A percentile compares a stretch with the other conserved stretches of the same genome.
phyloP scores from a whole-genome alignment of 176 grass and related monocot species.

The Musa itinerans region DNA sequence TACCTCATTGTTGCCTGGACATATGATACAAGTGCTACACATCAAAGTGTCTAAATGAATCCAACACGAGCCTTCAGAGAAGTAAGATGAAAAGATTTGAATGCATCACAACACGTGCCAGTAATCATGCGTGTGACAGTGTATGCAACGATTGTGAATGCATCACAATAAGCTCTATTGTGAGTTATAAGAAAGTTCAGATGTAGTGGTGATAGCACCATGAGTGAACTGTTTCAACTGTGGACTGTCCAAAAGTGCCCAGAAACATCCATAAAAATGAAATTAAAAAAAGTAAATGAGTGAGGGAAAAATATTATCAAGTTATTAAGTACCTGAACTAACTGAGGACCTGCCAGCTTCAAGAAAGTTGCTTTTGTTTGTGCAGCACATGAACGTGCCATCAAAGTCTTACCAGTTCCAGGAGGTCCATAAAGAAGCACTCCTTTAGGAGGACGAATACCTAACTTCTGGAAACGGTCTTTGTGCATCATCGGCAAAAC shows the following conservation, averaged over 20 bases:
- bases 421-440: constrained; percentile 95
- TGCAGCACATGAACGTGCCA: constrained; percentile 92
- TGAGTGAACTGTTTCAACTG: too few species aligned
- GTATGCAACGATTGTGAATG: neutral
- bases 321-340: constrained; percentile 53
- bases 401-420: constrained; percentile 87
- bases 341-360: constrained; percentile 78
- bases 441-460: constrained; percentile 85
- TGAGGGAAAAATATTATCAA: neutral
- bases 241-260: too few species aligned
- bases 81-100: neutral
- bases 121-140: neutral
- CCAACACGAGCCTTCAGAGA: neutral
- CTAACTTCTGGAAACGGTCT: constrained; percentile 80
- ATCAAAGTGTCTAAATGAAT: constrained; percentile 3
- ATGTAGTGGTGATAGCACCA: too few species aligned
- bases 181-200: too few species aligned
- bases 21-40: neutral
- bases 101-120: neutral
- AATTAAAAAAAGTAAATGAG: neutral
- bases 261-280: neutral
- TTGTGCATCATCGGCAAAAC: constrained; percentile 91
- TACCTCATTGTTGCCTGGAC: neutral
- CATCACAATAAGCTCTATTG: too few species aligned
- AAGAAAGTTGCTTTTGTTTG: constrained; percentile 95